Evolutionary conservation across 2,329 filamentous ascomycete genomes (phyloP).

Genomic region (Botrytis aclada): DNA sequence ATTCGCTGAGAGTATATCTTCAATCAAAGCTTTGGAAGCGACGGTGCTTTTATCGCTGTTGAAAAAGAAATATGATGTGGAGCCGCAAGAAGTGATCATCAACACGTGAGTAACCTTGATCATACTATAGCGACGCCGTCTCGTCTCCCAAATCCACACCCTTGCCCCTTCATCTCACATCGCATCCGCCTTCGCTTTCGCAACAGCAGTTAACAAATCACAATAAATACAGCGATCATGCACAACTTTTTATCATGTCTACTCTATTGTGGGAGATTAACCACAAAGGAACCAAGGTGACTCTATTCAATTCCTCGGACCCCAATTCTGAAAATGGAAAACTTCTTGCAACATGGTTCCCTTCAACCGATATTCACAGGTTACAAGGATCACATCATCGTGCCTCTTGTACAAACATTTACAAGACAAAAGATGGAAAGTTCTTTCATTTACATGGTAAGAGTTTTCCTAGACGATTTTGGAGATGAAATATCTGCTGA

Average conservation of each 20-base stretch:
- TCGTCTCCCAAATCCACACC: background rate
- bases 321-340: conserved; percentile 9
- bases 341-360: conserved; percentile 20
- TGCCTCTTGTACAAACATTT: background rate
- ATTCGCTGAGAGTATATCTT: conserved; percentile 51
- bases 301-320: background rate
- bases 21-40: conserved; percentile 49
- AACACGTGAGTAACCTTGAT: conserved; percentile 42
- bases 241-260: conserved; percentile 30
- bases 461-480: background rate
- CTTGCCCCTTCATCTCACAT: background rate
- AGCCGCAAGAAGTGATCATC: conserved; percentile 43
- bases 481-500: background rate
- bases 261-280: conserved; percentile 19
- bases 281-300: conserved; percentile 8
- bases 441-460: background rate
- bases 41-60: conserved; percentile 45
- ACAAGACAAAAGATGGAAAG: background rate
- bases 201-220: background rate
- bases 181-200: conserved; percentile 40
- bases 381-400: conserved; percentile 12
- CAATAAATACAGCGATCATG: background rate
- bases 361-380: conserved; percentile 29
- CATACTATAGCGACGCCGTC: background rate
- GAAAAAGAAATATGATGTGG: conserved; percentile 45